These are phyloP conservation scores for Aegilops longissima DNA, from an alignment of 176 grass and related monocot species.

Conservation along the genomic window DNA sequence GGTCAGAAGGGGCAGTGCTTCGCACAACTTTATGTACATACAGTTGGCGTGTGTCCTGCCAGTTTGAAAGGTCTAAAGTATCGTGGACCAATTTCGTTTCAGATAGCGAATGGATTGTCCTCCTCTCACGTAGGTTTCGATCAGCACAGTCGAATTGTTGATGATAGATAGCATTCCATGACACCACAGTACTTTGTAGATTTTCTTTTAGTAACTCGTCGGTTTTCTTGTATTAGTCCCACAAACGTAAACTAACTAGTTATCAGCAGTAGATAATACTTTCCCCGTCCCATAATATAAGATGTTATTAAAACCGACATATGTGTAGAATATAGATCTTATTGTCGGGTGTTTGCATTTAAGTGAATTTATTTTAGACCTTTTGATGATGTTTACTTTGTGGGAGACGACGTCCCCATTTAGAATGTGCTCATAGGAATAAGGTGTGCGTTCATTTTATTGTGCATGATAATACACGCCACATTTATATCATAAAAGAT, in stretches of 20 bases:
- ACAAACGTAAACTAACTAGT: not conserved
- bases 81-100: not conserved
- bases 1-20: constrained; percentile 19
- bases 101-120: constrained; percentile 3
- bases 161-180: not conserved
- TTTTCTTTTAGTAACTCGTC: not conserved
- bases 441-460: too few species aligned
- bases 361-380: too few species aligned
- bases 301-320: too few species aligned
- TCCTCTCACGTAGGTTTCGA: not conserved
- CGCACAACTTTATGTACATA: not conserved
- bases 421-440: too few species aligned
- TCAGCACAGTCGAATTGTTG: not conserved
- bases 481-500: too few species aligned
- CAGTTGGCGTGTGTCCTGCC: not conserved
- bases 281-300: too few species aligned
- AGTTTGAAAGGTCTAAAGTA: constrained; percentile 13
- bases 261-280: too few species aligned
- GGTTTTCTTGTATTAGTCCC: not conserved
- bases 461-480: too few species aligned
- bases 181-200: not conserved
- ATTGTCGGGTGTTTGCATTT: too few species aligned
- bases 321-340: too few species aligned
- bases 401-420: too few species aligned
- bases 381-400: too few species aligned